These are phyloP conservation scores for Trematosphaeria pertusa DNA, from an alignment of 2,329 filamentous ascomycete genomes.

Conservation along the genomic window DNA sequence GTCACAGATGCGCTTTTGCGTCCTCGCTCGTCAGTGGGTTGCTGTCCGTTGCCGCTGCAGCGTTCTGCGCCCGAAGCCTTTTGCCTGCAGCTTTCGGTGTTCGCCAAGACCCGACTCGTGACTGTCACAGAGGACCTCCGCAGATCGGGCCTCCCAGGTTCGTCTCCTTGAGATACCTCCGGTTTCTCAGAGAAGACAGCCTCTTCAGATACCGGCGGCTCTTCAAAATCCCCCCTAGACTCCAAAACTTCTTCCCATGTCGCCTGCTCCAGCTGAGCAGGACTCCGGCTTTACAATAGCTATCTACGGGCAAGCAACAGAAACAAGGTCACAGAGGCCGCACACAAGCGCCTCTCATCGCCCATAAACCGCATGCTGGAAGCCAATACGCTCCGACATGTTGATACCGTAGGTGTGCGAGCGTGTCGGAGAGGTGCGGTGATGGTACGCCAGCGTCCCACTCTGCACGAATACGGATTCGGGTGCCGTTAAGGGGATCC, in stretches of 20 bases:
- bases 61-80: conserved; percentile 33
- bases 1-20: conserved; percentile 26
- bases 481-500: too few relatives aligned
- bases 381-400: not conserved
- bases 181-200: conserved; percentile 9
- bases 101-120: conserved; percentile 34
- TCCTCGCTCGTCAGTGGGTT: conserved; percentile 31
- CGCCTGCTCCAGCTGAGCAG: conserved; percentile 5
- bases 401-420: not conserved
- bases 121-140: conserved; percentile 8
- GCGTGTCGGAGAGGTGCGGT: not conserved
- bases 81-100: conserved; percentile 32
- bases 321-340: conserved; percentile 7
- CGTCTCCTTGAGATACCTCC: conserved; percentile 3
- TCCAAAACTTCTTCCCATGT: not conserved
- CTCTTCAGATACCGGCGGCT: conserved; percentile 6
- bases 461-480: conserved; percentile 4
- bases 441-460: conserved; percentile 14
- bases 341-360: conserved; percentile 2
- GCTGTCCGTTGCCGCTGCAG: conserved; percentile 35
- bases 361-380: not conserved
- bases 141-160: conserved; percentile 1
- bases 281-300: conserved; percentile 11
- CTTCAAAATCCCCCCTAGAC: not conserved
- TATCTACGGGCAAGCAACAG: conserved; percentile 13